A percentile compares a stretch with the other conserved stretches of the same genome.
phyloP scores from a whole-genome alignment of 306 rosid genomes.

The Lathyrus sativus region DNA sequence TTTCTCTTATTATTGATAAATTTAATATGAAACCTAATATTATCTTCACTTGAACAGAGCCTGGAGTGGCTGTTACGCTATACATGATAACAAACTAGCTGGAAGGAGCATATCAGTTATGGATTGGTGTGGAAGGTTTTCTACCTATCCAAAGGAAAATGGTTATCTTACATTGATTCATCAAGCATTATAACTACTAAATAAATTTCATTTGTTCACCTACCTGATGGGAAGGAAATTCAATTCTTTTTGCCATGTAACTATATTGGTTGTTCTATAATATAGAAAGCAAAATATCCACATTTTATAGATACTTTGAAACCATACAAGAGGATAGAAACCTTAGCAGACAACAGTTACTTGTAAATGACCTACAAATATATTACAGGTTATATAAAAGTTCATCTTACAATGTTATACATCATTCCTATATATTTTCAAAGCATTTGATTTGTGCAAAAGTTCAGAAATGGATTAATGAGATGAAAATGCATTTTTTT shows the following conservation, averaged over 20 bases:
- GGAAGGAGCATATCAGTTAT: constrained; percentile 32
- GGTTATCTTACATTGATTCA: constrained; percentile 34
- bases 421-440: not conserved
- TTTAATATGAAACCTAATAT: constrained; percentile 40
- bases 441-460: constrained; percentile 6
- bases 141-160: constrained; percentile 37
- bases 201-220: constrained; percentile 30
- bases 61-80: constrained; percentile 77
- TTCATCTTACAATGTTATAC: constrained; percentile 10
- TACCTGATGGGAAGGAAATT: constrained; percentile 24
- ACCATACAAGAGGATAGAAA: constrained; percentile 19
- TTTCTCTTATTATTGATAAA: constrained; percentile 9
- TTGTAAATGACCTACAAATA: constrained; percentile 20
- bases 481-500: not conserved
- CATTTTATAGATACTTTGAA: constrained; percentile 5
- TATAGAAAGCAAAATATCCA: constrained; percentile 9
- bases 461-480: not conserved
- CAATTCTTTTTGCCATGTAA: constrained; percentile 39
- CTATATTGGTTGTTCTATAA: constrained; percentile 32
- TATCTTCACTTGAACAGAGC: constrained; percentile 56
- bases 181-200: constrained; percentile 29
- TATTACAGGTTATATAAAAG: constrained; percentile 26
- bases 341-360: not conserved
- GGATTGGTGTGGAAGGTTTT: constrained; percentile 25
- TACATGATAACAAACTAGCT: constrained; percentile 47